Conservation (phyloP, 768 basidiomycete species). For the Trametes punicea region DNA sequence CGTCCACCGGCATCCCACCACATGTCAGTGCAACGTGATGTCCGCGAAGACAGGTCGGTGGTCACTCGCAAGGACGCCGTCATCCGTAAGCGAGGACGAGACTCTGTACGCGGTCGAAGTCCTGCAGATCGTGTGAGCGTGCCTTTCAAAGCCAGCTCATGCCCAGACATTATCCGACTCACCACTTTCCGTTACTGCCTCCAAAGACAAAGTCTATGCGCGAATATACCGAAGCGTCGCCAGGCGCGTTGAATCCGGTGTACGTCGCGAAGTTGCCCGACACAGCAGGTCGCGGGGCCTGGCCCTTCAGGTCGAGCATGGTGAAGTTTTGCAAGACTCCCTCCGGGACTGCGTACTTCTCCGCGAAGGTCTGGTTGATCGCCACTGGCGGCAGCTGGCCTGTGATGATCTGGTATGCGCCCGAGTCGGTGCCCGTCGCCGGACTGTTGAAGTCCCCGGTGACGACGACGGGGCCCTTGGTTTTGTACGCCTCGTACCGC, state of each 20-base stretch:
- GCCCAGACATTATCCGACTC: conserved; percentile 31
- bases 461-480: conserved; percentile 42
- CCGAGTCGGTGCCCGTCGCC: conserved; percentile 41
- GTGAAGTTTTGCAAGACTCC: conserved; percentile 35
- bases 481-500: conserved; percentile 43
- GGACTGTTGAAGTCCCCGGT: conserved; percentile 57
- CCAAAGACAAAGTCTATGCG: conserved; percentile 55
- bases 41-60: conserved; percentile 54
- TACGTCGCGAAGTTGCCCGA: conserved; percentile 49
- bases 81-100: conserved; percentile 41
- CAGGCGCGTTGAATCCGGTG: conserved; percentile 46
- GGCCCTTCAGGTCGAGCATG: conserved; percentile 43
- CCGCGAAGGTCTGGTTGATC: conserved; percentile 42
- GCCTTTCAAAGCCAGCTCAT: not conserved
- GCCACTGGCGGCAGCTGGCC: conserved; percentile 38
- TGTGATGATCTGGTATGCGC: conserved; percentile 50
- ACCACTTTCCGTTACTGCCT: conserved; percentile 45
- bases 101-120: conserved; percentile 38
- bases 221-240: conserved; percentile 34
- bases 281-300: conserved; percentile 39
- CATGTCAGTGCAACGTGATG: conserved; percentile 23
- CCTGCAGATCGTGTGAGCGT: conserved; percentile 29
- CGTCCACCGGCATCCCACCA: not conserved
- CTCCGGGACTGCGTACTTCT: conserved; percentile 36
- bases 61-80: conserved; percentile 53